A percentile compares a stretch with the other conserved stretches of the same genome.
These are phyloP conservation scores for Torrubiellomyces zombiae DNA, from an alignment of 2,329 filamentous ascomycete genomes.

Conservation along the genomic window DNA sequence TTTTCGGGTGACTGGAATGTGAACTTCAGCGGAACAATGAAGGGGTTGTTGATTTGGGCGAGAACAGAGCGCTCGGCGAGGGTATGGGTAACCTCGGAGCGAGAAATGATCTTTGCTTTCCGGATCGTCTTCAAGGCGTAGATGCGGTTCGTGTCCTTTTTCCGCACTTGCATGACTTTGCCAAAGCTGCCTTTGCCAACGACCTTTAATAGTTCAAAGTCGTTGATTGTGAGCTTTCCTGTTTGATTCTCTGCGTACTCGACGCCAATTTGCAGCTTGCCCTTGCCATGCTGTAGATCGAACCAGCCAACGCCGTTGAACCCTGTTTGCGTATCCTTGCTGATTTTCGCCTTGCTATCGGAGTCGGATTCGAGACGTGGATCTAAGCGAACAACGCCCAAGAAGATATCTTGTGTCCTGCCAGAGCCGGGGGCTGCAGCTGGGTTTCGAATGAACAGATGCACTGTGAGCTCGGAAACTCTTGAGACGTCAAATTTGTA, in stretches of 20 bases:
- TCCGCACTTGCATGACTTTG: conserved; percentile 98
- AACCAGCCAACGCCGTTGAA: conserved; percentile 77
- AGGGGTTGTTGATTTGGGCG: conserved; percentile 98
- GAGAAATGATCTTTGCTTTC: conserved; percentile 96
- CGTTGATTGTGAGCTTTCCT: conserved; percentile 81
- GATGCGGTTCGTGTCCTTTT: conserved; percentile 93
- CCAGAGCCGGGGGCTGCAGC: conserved; percentile 70
- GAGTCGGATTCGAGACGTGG: conserved; percentile 79
- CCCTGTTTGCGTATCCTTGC: conserved; percentile 69
- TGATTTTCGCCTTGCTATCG: conserved; percentile 66
- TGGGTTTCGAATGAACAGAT: conserved; percentile 89
- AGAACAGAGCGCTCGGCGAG: conserved; percentile 94
- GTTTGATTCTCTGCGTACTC: conserved; percentile 89
- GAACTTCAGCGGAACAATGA: conserved; percentile 97
- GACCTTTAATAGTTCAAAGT: conserved; percentile 94
- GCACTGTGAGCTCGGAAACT: conserved; percentile 77
- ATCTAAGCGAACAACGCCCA: conserved; percentile 77
- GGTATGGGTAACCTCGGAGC: conserved; percentile 93
- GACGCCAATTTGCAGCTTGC: conserved; percentile 79
- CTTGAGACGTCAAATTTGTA: conserved; percentile 99
- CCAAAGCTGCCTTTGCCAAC: conserved; percentile 97
- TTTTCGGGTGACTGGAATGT: conserved; percentile 98
- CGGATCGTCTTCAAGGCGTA: conserved; percentile 99
- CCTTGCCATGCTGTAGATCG: conserved; percentile 77
- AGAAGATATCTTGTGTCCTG: conserved; percentile 88